phyloP scores from a whole-genome alignment of 306 rosid species.

The Corylus americana region DNA sequence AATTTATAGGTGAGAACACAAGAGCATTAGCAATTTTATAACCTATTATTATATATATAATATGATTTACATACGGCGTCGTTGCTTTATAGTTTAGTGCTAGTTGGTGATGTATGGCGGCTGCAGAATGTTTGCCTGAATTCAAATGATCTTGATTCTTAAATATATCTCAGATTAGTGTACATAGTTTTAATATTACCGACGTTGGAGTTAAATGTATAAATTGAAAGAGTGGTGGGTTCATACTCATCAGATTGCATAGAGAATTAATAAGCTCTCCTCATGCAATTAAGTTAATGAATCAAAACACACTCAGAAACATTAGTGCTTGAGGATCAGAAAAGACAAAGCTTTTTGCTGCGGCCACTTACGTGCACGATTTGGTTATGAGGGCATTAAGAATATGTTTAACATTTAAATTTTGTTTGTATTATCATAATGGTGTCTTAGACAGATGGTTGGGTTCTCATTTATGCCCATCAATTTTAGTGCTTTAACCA shows the following conservation, averaged over 20 bases:
- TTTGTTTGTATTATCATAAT: background rate
- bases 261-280: background rate
- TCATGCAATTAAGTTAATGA: conserved; percentile 6
- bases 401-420: background rate
- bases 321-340: background rate
- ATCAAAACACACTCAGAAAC: background rate
- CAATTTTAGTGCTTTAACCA: too few species aligned
- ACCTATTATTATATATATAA: background rate
- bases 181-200: background rate
- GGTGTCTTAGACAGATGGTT: background rate
- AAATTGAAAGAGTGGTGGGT: conserved; percentile 13
- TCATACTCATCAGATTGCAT: conserved; percentile 20
- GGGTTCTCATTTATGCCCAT: background rate
- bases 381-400: background rate
- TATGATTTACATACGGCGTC: too few species aligned
- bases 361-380: background rate
- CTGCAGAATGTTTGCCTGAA: conserved; percentile 1
- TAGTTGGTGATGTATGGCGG: background rate
- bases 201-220: background rate
- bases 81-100: background rate
- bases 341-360: background rate
- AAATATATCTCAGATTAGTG: background rate
- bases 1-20: background rate
- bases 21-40: background rate
- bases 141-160: background rate